A percentile compares a stretch with the other conserved stretches of the same genome.
Conservation (phyloP, 495 filamentous ascomycete genomes). For the Extremus antarcticus region DNA sequence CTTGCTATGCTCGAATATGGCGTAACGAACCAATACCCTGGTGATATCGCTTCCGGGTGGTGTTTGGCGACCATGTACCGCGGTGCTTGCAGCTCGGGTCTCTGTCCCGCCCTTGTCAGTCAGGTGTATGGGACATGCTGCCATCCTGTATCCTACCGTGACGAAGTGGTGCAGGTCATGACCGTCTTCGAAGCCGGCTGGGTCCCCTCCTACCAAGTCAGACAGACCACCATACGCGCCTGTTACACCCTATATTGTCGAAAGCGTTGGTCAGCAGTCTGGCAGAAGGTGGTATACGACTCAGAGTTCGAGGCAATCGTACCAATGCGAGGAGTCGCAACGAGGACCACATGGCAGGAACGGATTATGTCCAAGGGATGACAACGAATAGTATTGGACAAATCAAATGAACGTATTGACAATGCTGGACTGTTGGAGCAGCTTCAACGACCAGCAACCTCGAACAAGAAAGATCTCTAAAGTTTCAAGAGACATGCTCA, state of each 20-base stretch:
- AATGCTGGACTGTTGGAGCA: too few species aligned
- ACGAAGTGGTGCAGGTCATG: background rate
- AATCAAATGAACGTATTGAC: too few species aligned
- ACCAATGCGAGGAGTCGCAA: background rate
- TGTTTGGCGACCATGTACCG: background rate
- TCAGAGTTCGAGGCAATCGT: background rate
- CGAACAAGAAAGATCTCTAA: too few species aligned
- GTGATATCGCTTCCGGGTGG: background rate
- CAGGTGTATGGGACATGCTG: background rate
- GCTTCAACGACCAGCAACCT: too few species aligned
- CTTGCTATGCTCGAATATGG: background rate
- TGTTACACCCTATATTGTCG: background rate
- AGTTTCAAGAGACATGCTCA: too few species aligned
- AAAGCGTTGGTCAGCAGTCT: background rate
- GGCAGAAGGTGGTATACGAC: too few species aligned
- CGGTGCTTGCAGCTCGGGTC: background rate
- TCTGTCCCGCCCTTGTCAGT: background rate
- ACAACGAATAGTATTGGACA: too few species aligned
- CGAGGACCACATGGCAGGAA: background rate
- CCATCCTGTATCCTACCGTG: background rate
- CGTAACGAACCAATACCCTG: background rate
- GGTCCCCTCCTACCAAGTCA: background rate
- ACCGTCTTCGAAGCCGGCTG: background rate
- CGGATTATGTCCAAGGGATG: too few species aligned
- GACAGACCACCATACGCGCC: background rate